Conservation (phyloP, 2,329 filamentous ascomycete species). For the Colletotrichum orbiculare region DNA sequence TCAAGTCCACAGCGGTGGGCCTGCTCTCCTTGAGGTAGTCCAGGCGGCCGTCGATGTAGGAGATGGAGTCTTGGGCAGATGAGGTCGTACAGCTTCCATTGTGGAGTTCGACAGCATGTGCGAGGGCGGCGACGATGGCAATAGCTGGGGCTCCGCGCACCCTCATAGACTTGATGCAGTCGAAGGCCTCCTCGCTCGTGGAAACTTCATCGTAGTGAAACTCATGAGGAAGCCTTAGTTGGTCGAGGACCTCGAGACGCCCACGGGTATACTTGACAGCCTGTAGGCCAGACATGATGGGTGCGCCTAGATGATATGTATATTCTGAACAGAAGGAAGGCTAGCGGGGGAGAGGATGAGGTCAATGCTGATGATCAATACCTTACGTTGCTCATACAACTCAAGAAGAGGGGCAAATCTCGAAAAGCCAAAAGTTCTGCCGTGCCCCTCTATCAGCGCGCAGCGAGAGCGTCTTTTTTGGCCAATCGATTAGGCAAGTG, state of each 20-base stretch:
- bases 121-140: constrained; percentile 94
- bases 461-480: constrained; percentile 17
- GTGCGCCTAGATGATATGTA: background rate
- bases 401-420: constrained; percentile 21
- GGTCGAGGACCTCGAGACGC: constrained; percentile 81
- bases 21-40: constrained; percentile 90
- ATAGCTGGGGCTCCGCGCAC: constrained; percentile 89
- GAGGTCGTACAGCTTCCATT: constrained; percentile 61
- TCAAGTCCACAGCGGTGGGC: constrained; percentile 94
- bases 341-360: constrained; percentile 28
- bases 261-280: constrained; percentile 82
- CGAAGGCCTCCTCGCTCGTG: constrained; percentile 80
- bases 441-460: constrained; percentile 37
- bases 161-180: constrained; percentile 84
- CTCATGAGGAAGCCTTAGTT: constrained; percentile 84
- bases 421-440: constrained; percentile 40
- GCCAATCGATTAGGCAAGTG: constrained; percentile 20
- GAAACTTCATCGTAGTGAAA: constrained; percentile 80
- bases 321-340: background rate
- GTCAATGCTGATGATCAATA: background rate
- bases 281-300: constrained; percentile 70
- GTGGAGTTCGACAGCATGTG: constrained; percentile 85
- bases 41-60: constrained; percentile 80
- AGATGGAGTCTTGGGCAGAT: constrained; percentile 67
- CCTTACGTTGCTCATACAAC: no score